These are phyloP conservation scores for Tardiomyces blankii DNA, from an alignment of 1,139 yeast species.

Conservation along the genomic window DNA sequence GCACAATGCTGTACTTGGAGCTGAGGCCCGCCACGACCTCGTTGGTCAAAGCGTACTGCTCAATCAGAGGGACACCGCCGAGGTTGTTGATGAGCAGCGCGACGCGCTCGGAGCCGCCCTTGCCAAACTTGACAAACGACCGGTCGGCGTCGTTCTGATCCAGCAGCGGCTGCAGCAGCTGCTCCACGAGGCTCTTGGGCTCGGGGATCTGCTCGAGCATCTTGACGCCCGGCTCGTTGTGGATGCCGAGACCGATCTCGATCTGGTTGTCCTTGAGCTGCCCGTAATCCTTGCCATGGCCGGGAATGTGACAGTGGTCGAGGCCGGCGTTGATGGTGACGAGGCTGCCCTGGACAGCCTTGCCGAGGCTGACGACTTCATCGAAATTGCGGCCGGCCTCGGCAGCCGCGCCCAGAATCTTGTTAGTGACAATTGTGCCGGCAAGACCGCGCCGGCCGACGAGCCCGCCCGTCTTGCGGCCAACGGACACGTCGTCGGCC, in stretches of 20 bases:
- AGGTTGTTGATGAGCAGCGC: conserved; percentile 65
- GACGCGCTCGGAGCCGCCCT: conserved; percentile 42
- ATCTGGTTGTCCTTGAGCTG: conserved; percentile 49
- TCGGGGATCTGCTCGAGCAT: conserved; percentile 63
- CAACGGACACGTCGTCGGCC: conserved; percentile 90
- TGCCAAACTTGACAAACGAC: conserved; percentile 42
- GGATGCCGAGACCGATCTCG: conserved; percentile 93
- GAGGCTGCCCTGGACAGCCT: conserved; percentile 46
- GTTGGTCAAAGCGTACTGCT: conserved; percentile 53
- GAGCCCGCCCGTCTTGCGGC: conserved; percentile 71
- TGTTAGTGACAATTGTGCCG: conserved; percentile 81
- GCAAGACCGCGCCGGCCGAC: conserved; percentile 93
- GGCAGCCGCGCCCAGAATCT: conserved; percentile 69
- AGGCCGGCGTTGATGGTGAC: conserved; percentile 86
- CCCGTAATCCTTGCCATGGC: conserved; percentile 42
- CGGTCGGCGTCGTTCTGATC: conserved; percentile 24
- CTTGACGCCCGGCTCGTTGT: conserved; percentile 82
- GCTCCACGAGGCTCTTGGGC: conserved; percentile 36
- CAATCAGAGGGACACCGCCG: conserved; percentile 78
- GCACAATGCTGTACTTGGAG: conserved; percentile 41
- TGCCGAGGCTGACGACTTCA: conserved; percentile 48
- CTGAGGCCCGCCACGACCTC: conserved; percentile 34
- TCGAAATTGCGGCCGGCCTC: conserved; percentile 35
- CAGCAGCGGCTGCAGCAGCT: conserved; percentile 20
- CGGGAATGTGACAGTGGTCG: conserved; percentile 86